Base-by-base conservation (phyloP, 208 protist species). In the Acanthamoeba healyi region DNA sequence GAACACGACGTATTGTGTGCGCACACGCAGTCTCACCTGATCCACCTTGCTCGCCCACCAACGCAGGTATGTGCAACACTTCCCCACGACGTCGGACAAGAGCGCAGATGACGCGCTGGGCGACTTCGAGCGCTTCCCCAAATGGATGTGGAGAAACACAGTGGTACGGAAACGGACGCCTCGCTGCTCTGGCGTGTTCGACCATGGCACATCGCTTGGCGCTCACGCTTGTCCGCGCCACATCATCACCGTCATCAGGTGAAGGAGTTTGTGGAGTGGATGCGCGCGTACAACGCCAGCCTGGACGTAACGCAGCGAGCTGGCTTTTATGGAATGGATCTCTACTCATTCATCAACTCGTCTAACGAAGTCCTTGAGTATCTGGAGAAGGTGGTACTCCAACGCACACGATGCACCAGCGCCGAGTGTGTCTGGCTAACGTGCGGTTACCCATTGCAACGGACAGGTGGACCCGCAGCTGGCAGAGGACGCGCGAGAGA, bases 311-410 rank as follows among this genome's bases (percentile, higher is more conserved):
- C 40, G 7, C 26, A 86, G 24, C 32, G 70, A 6, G 94, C 61
- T 3, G 94, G 94, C 67, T 84, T 95, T 15, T 94, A 94, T 26
- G 94, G 94, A 19, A 54, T 95, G n/a, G 94, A 95, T 34, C 56
- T 95, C n/a, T 95, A 95, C 49, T 86, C 61, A 9, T 34, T 88
- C 58, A 40, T 90, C 26, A 42, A 32, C n/a, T 94, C 89, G 17
- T 67, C 93, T 15, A 24, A 92, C 9, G 77, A 61, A 10, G 94
- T 95, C 42, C 19, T 95, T 9, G 22, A 94, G 17, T 95, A 94
- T 74, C 87, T 95, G 5, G 90, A 95, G 14, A 61, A 88, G 34
- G 74, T 91, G 1, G 79, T 7, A 7, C 42, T 38, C 7, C 36
- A 32, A 54, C 19, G 61, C 26, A 29, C 42, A 32, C 32, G 40